Base-by-base conservation (phyloP, 441 rosid species). In the Euphorbia corollata region DNA sequence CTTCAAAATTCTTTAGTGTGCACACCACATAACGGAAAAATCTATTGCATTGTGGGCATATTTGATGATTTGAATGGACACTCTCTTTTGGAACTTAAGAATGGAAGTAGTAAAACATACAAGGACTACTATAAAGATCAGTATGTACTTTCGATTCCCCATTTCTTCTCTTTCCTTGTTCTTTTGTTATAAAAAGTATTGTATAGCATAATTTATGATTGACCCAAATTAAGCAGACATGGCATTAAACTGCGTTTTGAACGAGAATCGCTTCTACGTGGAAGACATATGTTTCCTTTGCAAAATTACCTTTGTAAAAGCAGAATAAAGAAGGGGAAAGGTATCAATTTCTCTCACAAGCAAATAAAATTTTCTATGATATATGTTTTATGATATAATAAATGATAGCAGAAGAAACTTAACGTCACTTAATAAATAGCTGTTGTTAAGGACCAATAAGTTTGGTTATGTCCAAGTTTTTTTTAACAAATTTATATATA, bases 11-110 rank as follows among this genome's bases (percentile, higher is more conserved):
- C 94, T 32, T 69, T 94, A 76, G 90, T 91, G 18, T 84, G 30
- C 77, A 87, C 97, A 2, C 97, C 99, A 4, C 97, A 94, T 64
- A 94, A 80, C 62, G 91, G 84, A 56, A 59, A 27, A 0, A 24
- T 85, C n/a, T 94, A 89, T 73, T 87, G 86, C 72, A 75, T 88
- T 43, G 67, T 71, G 5, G 91, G 84, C 18, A 23, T 79, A 67
- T 79, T 72, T 34, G 70, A 82, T 16, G 61, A 82, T 67, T 30
- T 88, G 71, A 71, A 85, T 32, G 86, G 82, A 11, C 76, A 79
- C 59, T 91, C 99, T 6, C 53, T 34, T 45, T 43, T 91, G 75
- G 77, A 20, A 48, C 66, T 55, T 73, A 81, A 82, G 71, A 64
- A 83, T 73, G 83, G 89, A 61, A 63, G 60, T 34, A 39, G 2